Evolutionary conservation across 768 basidiomycete genomes (phyloP), one percentile per base, ranked within the genome.

Genomic region (Auriscalpium orientale): DNA sequence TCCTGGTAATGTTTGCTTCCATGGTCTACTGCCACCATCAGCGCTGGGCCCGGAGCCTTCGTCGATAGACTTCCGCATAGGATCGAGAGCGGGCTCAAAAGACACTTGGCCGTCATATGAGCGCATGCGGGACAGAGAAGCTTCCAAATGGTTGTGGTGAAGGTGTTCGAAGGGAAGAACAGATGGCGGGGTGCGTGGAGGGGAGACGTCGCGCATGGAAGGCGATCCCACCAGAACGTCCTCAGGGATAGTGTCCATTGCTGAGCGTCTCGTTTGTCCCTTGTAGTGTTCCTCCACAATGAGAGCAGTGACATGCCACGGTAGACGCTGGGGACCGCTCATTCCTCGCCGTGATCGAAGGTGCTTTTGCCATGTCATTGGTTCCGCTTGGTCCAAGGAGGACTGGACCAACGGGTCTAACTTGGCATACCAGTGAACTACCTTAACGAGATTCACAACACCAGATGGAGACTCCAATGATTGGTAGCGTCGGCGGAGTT

Each of bases 291-390:
- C 82, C 66, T 89, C 85, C 58, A 85, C 74, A 12, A 87, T 78
- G 51, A 85, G 70, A 3, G 89, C 87, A 9, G 87, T 82, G 49
- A 89, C 64, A 65, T 83, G 74, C 83, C 85, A 84, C 4, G 76
- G 77, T 43, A 78, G 74, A 44, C 79, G 75, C 47, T 55, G 59
- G 28, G 60, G 58, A 37, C 62, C 59, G 49, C 64, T 71, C 46
- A 62, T 66, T 43, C 68, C 68, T 53, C 66, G 75, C 57, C 74
- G 81, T 48, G 84, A 79, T 49, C 81, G 71, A 59, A 78, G 65
- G 56, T 89, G 85, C 62, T 81, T 85, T 33, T 89, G 70, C 89
- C 88, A 91, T 8, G 82, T 81, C 47, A 86, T 73, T 8, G 88
- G 85, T 64, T 91, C 89, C 0, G 79, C 76, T 52, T 77, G 76